Evolutionary conservation across 2,329 filamentous ascomycete species (phyloP).

Genomic region (Fusarium transvaalense): DNA sequence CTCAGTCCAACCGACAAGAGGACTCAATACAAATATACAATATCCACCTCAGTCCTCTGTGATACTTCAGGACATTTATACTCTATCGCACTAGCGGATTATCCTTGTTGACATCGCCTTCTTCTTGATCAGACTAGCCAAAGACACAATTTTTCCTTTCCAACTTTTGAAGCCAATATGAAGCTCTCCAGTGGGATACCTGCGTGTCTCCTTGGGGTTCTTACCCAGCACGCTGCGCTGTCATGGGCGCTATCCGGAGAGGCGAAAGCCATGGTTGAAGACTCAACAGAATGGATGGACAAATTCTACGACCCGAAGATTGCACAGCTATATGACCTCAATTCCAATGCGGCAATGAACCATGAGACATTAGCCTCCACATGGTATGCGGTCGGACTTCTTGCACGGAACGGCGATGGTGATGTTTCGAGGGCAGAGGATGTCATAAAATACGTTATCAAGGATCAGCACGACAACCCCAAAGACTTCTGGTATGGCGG

Average conservation of each 20-base stretch:
- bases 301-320: slow-evolving; percentile 42
- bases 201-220: slow-evolving; percentile 5
- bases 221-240: not conserved
- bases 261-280: slow-evolving; percentile 26
- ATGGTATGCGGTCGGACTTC: slow-evolving; percentile 28
- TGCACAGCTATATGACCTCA: slow-evolving; percentile 21
- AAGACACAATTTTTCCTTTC: not conserved
- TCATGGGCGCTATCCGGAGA: slow-evolving; percentile 21
- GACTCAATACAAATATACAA: slow-evolving; percentile 18
- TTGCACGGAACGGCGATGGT: slow-evolving; percentile 16
- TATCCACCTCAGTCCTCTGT: not conserved
- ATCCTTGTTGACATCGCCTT: not conserved
- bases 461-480: slow-evolving; percentile 13
- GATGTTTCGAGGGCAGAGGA: slow-evolving; percentile 16
- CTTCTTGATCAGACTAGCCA: not conserved
- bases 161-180: slow-evolving; percentile 4
- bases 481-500: slow-evolving; percentile 27
- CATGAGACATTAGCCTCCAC: slow-evolving; percentile 25
- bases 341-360: slow-evolving; percentile 18
- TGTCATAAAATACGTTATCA: slow-evolving; percentile 24
- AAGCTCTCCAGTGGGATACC: not conserved
- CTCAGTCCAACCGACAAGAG: not conserved
- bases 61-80: not conserved
- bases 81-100: not conserved
- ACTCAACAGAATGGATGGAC: slow-evolving; percentile 36